Evolutionary conservation across 768 basidiomycete species (phyloP), one percentile per base, ranked within the genome.

Genomic region (Agaricus blazei): DNA sequence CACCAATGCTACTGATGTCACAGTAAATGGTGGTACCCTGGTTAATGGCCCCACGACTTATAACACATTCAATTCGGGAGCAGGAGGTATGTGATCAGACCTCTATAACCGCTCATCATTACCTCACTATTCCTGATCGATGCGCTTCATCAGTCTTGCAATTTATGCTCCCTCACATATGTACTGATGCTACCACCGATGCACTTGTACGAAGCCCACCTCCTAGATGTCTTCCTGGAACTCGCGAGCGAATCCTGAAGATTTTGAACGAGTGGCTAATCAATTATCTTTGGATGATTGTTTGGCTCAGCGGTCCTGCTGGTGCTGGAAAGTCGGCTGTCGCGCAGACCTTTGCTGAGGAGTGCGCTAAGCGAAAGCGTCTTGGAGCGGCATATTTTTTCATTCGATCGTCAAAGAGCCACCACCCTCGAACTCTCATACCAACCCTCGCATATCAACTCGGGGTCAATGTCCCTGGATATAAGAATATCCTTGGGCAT

Each of bases 311-410:
- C 4, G 58, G 58, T 1, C 50, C 54, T 8, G 54, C 58, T 3
- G 58, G 58, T 6, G 27, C 38, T 2, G 58, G 58, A 7, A 59
- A 59, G 46, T 55, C 58, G 0, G 58, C 58, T 9, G 51, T 56
- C 9, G 49, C 45, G 8, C 53, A 55, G n/a, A 54, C 58, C 1
- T 26, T 59, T 12, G 53, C 54, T 1, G 58, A 56, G 9, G 8
- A 24, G 3, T 59, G 53, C 36, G 14, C 14, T 9, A 38, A 51
- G 19, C 29, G 26, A 23, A 37, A 44, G 9, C 19, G 48, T 11
- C 47, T 59, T 3, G 58, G 47, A 9, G 53, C 54, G 5, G 38
- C 48, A 8, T 59, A 40, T 45, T 59, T 55, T 24, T 59, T 59
- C 42, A 51, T 45, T 11, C 19, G 47, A 7, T 23, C 40, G 7